These are phyloP conservation scores for Crithidia sp. DNA, from an alignment of 208 protist genomes.

Conservation along the genomic window DNA sequence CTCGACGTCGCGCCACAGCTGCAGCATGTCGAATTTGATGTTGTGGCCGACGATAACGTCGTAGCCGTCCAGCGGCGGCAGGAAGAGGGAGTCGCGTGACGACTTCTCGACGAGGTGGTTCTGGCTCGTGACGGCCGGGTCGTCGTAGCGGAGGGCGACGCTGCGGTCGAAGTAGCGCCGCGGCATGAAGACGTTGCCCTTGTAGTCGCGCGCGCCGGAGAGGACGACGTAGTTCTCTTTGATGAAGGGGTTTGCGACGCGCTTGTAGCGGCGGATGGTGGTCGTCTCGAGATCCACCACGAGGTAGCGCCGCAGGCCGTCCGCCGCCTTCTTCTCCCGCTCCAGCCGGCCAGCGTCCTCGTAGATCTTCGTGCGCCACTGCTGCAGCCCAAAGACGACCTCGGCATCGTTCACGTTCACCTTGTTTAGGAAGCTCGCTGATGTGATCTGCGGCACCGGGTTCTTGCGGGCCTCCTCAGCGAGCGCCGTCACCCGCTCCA, in stretches of 20 bases:
- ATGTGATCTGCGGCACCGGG: constrained; percentile 68
- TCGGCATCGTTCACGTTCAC: constrained; percentile 89
- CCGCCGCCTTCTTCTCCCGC: constrained; percentile 73
- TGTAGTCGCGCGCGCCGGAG: constrained; percentile 88
- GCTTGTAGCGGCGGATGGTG: constrained; percentile 88
- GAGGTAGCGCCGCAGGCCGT: constrained; percentile 73
- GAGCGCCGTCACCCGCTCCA: constrained; percentile 41
- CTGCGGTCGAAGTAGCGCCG: constrained; percentile 82
- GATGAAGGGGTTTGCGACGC: constrained; percentile 91
- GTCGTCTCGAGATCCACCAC: constrained; percentile 92
- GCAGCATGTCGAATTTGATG: constrained; percentile 94
- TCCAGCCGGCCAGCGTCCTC: constrained; percentile 69
- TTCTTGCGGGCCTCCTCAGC: constrained; percentile 54
- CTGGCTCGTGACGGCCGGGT: constrained; percentile 60
- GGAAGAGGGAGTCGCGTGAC: constrained; percentile 83
- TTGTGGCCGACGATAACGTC: constrained; percentile 94
- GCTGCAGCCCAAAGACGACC: constrained; percentile 88
- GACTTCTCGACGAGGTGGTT: constrained; percentile 78
- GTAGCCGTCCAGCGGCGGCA: constrained; percentile 90
- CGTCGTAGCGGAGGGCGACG: constrained; percentile 82
- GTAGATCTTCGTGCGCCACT: constrained; percentile 90
- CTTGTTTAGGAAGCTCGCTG: constrained; percentile 84
- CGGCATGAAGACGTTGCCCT: constrained; percentile 89
- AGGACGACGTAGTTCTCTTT: constrained; percentile 91
- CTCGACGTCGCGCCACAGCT: constrained; percentile 87